These are phyloP conservation scores for Sedum album DNA, from an alignment of 164 flowering plant species.

Conservation along the genomic window DNA sequence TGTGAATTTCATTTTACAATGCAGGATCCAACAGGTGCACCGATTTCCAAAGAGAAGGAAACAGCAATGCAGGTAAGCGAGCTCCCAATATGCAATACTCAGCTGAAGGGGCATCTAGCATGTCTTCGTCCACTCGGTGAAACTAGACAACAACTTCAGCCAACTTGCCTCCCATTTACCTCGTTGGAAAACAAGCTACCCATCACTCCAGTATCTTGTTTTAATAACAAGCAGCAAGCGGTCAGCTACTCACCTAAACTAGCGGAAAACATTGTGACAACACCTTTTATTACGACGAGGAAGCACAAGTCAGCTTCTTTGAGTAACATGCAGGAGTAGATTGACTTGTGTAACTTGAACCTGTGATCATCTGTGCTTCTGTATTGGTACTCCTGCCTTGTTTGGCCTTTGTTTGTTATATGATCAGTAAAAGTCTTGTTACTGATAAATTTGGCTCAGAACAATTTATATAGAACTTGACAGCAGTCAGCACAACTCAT, in stretches of 20 bases:
- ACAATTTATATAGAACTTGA: too few species aligned
- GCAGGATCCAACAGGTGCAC: constrained; percentile 66
- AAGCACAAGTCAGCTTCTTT: constrained; percentile 10
- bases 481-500: too few species aligned
- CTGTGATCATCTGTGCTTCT: neutral
- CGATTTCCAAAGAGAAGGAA: constrained; percentile 53
- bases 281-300: constrained; percentile 27
- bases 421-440: too few species aligned
- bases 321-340: neutral
- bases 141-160: neutral
- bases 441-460: too few species aligned
- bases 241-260: constrained; percentile 32
- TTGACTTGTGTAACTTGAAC: too few species aligned
- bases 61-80: constrained; percentile 29
- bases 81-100: constrained; percentile 50
- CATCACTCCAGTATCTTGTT: constrained; percentile 18
- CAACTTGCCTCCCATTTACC: constrained; percentile 31
- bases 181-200: constrained; percentile 54
- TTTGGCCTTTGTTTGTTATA: too few species aligned
- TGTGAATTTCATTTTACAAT: neutral
- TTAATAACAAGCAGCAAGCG: constrained; percentile 10
- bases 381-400: neutral
- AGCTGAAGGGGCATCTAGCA: constrained; percentile 37
- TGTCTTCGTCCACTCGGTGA: constrained; percentile 41
- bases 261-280: constrained; percentile 26